Conservation (phyloP, 495 filamentous ascomycete genomes). For the Trichocladium antarcticum region DNA sequence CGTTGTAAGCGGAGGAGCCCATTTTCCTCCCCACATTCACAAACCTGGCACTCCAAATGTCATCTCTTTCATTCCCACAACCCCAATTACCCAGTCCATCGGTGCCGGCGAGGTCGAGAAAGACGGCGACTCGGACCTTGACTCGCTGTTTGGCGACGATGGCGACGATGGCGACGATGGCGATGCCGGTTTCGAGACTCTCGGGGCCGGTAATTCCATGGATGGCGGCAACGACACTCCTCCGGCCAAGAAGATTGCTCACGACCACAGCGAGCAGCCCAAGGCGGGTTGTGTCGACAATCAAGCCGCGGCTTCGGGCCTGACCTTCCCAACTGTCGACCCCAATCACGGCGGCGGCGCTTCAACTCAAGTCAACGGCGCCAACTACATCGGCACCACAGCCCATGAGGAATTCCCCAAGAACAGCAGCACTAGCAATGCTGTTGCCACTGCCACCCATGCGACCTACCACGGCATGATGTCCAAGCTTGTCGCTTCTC, state of each 20-base stretch:
- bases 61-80: neutral
- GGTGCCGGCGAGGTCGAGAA: neutral
- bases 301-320: neutral
- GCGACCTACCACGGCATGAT: neutral
- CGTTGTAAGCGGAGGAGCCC: neutral
- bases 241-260: neutral
- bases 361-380: neutral
- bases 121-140: slow-evolving; percentile 2
- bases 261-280: neutral
- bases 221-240: neutral
- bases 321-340: neutral
- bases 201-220: neutral
- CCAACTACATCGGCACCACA: neutral
- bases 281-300: neutral
- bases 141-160: slow-evolving; percentile 1
- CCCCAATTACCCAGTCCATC: neutral
- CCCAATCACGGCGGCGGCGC: neutral
- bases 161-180: neutral
- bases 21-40: neutral
- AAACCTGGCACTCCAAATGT: neutral
- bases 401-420: slow-evolving; percentile 2
- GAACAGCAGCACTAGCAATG: neutral
- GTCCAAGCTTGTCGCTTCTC: neutral
- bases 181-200: neutral
- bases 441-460: neutral